Evolutionary conservation across 441 rosid species (phyloP).

Genomic region (Sinapis alba): DNA sequence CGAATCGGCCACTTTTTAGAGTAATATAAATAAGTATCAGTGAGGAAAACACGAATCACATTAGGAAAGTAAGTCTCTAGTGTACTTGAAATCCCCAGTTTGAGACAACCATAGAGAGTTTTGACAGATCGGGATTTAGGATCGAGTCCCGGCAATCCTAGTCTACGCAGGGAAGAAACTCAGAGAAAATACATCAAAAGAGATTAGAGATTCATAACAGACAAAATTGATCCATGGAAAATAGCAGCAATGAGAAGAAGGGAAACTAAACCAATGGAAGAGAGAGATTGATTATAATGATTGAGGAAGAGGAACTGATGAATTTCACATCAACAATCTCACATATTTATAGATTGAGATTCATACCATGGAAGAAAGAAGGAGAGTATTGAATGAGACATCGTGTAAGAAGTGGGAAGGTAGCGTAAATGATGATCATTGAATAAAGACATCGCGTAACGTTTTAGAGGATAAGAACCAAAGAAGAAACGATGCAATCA

Average conservation of each 20-base stretch:
- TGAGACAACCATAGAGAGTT: constrained; percentile 66
- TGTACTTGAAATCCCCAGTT: too few relatives aligned
- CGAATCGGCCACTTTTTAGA: constrained; percentile 79
- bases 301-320: background rate
- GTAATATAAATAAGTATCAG: background rate
- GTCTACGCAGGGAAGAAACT: constrained; percentile 96
- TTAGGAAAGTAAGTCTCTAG: background rate
- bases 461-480: too few relatives aligned
- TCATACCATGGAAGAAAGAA: too few relatives aligned
- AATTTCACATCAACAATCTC: background rate
- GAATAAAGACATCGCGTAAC: too few relatives aligned
- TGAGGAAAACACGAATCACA: background rate
- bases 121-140: constrained; percentile 88
- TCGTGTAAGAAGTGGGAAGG: too few relatives aligned
- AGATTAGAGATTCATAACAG: background rate
- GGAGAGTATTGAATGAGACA: too few relatives aligned
- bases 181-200: constrained; percentile 43
- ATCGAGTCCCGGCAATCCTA: constrained; percentile 94
- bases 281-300: background rate
- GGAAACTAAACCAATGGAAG: background rate
- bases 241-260: background rate
- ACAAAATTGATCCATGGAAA: background rate
- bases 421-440: too few relatives aligned
- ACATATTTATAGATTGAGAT: background rate
- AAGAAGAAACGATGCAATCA: too few relatives aligned